Evolutionary conservation across 1,284 basidiomycete genomes (phyloP), one percentile per base, ranked within the genome.

Genomic region (Ceratobasidium theobromae): DNA sequence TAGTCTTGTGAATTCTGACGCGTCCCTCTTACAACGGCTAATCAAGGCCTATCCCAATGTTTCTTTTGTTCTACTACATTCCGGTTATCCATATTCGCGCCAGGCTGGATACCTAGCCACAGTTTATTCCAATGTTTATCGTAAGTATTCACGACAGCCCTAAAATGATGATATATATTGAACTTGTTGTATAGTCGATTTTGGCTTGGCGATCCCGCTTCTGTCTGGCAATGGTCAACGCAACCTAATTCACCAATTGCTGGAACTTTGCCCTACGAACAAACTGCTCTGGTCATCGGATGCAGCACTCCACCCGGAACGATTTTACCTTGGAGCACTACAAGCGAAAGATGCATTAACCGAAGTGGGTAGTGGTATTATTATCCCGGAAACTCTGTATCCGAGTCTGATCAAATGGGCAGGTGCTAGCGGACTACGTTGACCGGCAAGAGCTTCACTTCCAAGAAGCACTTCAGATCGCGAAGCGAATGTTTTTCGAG

Each of bases 141-240:
- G 70, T 71, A 60, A 30, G 69, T 65, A 21, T 45, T 5, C 40
- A n/a, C 23, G 27, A 14, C 33, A 23, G 11, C 46, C 33, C 21
- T 27, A 27, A 40, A 41, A 38, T 46, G 9, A 23, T 8, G 21
- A 12, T 28, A 46, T 33, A 40, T 18, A 8, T 14, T 54, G 27
- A n/a, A 3, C 3, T 48, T 16, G 9, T 23, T 32, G 12, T 65
- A 3, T 51, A 71, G 70, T 91, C 46, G 89, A 91, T 74, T 87
- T 91, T 72, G 89, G 89, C 41, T 86, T 88, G 77, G 82, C 90
- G n/a, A 90, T 88, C 69, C 87, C 87, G 0, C 77, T 82, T 68
- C 75, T 91, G 38, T 87, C 86, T 1, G 79, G 77, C 1, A 79
- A 81, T 1, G 88, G 87, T 1, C 88, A 89, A 73, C 78, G 82